phyloP scores from a whole-genome alignment of 1,139 yeast genomes.

The Blastobotrys arbuscula region DNA sequence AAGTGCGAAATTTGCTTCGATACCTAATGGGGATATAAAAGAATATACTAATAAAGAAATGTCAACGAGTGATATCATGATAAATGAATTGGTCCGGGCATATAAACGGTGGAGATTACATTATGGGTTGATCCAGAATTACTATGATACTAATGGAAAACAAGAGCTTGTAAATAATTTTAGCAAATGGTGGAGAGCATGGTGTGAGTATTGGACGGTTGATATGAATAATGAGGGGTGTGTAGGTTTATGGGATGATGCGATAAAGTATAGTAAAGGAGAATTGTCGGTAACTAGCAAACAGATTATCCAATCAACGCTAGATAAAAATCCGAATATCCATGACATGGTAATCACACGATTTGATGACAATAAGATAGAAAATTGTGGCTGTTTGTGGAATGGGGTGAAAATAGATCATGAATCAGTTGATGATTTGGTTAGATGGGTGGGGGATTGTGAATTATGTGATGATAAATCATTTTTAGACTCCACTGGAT shows the following conservation, averaged over 20 bases:
- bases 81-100: constrained; percentile 24
- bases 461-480: constrained; percentile 23
- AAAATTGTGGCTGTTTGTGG: constrained; percentile 28
- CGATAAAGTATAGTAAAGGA: constrained; percentile 22
- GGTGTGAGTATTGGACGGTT: constrained; percentile 27
- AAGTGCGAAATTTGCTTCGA: constrained; percentile 12
- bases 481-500: constrained; percentile 27
- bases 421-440: constrained; percentile 23
- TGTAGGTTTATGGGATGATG: constrained; percentile 19
- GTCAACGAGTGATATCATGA: constrained; percentile 23
- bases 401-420: constrained; percentile 15
- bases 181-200: constrained; percentile 30
- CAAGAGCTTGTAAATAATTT: constrained; percentile 19
- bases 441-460: constrained; percentile 28
- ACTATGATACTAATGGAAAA: constrained; percentile 15
- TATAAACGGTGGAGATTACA: constrained; percentile 29
- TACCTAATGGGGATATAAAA: constrained; percentile 8
- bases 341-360: constrained; percentile 22
- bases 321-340: constrained; percentile 18
- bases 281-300: constrained; percentile 21
- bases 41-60: constrained; percentile 16
- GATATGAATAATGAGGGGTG: constrained; percentile 23
- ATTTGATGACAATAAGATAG: constrained; percentile 16
- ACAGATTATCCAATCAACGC: constrained; percentile 24
- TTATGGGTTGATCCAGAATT: constrained; percentile 22